Conservation (phyloP, 768 basidiomycete species). For the Serendipita sp. region DNA sequence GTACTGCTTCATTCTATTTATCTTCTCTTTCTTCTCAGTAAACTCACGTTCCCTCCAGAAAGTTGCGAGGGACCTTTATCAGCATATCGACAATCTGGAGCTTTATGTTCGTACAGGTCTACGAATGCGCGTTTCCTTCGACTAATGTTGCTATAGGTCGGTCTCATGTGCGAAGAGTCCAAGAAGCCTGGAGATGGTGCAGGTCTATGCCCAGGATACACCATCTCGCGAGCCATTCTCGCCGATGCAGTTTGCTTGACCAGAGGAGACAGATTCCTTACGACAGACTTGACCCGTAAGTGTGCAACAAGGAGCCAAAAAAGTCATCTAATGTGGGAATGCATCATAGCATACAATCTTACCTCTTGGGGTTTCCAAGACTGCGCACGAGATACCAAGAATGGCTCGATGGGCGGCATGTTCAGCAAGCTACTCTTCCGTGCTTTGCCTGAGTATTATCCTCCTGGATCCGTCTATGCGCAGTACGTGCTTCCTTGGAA, state of each 20-base stretch:
- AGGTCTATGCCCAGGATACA: slow-evolving; percentile 69
- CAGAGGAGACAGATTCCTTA: slow-evolving; percentile 67
- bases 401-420: slow-evolving; percentile 64
- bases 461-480: slow-evolving; percentile 46
- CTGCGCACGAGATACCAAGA: slow-evolving; percentile 42
- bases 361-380: slow-evolving; percentile 70
- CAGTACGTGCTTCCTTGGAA: slow-evolving; percentile 20
- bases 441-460: slow-evolving; percentile 53
- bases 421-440: slow-evolving; percentile 58
- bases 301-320: slow-evolving; percentile 4
- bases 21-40: slow-evolving; percentile 5
- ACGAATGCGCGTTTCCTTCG: no score
- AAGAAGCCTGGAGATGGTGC: slow-evolving; percentile 50
- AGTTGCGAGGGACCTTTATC: slow-evolving; percentile 50
- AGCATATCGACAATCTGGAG: slow-evolving; percentile 63
- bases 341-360: slow-evolving; percentile 41
- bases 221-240: slow-evolving; percentile 72
- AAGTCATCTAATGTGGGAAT: no score
- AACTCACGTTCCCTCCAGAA: slow-evolving; percentile 22
- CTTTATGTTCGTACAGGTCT: slow-evolving; percentile 30
- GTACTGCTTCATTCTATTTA: slow-evolving; percentile 13
- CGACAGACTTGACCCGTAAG: slow-evolving; percentile 61
- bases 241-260: slow-evolving; percentile 60
- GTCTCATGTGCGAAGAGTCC: slow-evolving; percentile 56
- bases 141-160: slow-evolving; percentile 18